Base-by-base conservation (phyloP, 352 stramenopile genomes). In the Phytophthora uliginosa region DNA sequence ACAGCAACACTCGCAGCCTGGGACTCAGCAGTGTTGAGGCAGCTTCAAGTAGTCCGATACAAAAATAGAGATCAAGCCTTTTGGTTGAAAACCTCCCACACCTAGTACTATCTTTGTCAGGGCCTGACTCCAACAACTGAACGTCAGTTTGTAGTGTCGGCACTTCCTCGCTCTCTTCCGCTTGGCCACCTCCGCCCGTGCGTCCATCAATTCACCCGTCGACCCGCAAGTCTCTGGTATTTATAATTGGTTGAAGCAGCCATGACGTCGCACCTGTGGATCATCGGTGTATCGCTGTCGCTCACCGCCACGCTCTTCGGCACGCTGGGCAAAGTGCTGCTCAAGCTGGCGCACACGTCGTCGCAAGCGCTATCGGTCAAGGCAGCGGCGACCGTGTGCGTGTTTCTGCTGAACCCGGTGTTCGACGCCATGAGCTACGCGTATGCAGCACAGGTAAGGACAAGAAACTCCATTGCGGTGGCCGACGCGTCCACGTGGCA, bases 351-450 rank as follows among this genome's bases (percentile, higher is more conserved):
- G 59, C 89, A 96, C 81, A 90, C 86, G 58, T 83, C 85, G 38
- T 50, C 76, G 15, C 82, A 92, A 45, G 77, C 82, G 31, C 70
- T 81, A 34, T 84, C 69, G 10, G 74, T 95, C 33, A 84, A 94
- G 60, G 66, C 88, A n/a, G 88, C 83, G 9, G 89, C 89, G 24
- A 95, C 85, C 4, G 36, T 93, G 13, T 95, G 88, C 55, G 89
- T 96, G 24, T 93, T 96, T 64, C 64, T 95, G 33, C 81, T 96
- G 18, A 96, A 96, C 56, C 89, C 89, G 5, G 85, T 95, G 22
- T 93, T 96, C 61, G 89, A 96, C 61, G 89, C 89, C n/a, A 83
- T 94, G 70, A 95, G 88, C 62, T 96, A 95, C 59, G 89, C 85
- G 12, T 96, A 95, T 59, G 89, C 89, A 22, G 89, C 89, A 17